These are phyloP conservation scores for Pouteria campechiana DNA, from an alignment of 179 eudicot genomes.

Conservation along the genomic window DNA sequence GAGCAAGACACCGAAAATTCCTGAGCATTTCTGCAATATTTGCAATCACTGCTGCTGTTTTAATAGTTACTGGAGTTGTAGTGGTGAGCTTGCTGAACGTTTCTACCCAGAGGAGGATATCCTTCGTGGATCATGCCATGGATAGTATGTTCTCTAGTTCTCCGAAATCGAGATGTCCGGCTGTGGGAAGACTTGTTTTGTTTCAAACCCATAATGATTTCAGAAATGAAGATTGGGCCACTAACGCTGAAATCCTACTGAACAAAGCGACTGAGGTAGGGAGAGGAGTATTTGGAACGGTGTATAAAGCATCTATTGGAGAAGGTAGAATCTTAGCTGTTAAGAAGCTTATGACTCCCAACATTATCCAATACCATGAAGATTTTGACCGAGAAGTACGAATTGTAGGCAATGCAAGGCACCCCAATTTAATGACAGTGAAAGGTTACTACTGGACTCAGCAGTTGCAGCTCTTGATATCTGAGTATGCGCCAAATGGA, in stretches of 20 bases:
- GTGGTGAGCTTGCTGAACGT: conserved; percentile 58
- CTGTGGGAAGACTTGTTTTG: conserved; percentile 64
- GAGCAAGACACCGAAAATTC: conserved; percentile 34
- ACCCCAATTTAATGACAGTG: conserved; percentile 54
- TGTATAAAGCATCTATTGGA: conserved; percentile 57
- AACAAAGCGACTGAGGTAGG: conserved; percentile 71
- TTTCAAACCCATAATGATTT: conserved; percentile 66
- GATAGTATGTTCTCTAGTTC: conserved; percentile 83
- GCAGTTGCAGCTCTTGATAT: conserved; percentile 63
- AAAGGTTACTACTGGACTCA: conserved; percentile 97
- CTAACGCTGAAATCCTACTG: conserved; percentile 45
- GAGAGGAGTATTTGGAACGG: conserved; percentile 68
- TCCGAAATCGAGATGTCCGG: conserved; percentile 46
- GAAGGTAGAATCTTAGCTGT: conserved; percentile 47
- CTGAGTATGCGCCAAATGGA: conserved; percentile 57
- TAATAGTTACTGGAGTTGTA: conserved; percentile 59
- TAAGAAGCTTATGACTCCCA: conserved; percentile 51
- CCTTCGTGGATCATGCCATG: conserved; percentile 53
- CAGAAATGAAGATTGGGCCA: conserved; percentile 31
- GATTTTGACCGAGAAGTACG: conserved; percentile 80
- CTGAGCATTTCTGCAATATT: conserved; percentile 75
- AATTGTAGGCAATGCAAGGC: conserved; percentile 62
- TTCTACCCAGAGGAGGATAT: conserved; percentile 54
- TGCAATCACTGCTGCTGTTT: conserved; percentile 64
- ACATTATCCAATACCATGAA: conserved; percentile 53